Conservation (phyloP, 495 filamentous ascomycete genomes). For the Penicillium malachiteum region DNA sequence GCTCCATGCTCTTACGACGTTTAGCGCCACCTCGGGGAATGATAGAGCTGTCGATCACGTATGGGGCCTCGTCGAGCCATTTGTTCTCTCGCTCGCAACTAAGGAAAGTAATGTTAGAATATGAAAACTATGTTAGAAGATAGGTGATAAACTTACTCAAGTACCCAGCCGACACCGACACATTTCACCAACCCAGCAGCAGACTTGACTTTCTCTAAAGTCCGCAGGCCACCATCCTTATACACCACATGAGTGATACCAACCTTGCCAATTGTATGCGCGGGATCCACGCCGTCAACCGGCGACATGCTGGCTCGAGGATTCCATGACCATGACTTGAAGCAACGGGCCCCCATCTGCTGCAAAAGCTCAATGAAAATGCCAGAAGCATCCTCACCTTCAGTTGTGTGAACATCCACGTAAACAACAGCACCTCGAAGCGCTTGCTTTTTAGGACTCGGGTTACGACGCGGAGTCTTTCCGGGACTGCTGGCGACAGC, state of each 20-base stretch:
- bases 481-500: conserved; percentile 27
- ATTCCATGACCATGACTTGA: conserved; percentile 86
- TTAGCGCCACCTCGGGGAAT: conserved; percentile 75
- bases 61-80: conserved; percentile 69
- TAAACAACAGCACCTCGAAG: conserved; percentile 78
- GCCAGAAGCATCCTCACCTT: conserved; percentile 80
- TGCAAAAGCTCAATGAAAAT: conserved; percentile 80
- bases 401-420: conserved; percentile 89
- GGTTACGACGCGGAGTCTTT: conserved; percentile 32
- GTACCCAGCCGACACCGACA: conserved; percentile 84
- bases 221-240: conserved; percentile 86
- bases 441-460: conserved; percentile 21
- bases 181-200: conserved; percentile 74
- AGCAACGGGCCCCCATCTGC: conserved; percentile 81
- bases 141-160: conserved; percentile 59
- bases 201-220: conserved; percentile 80
- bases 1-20: conserved; percentile 90
- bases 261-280: conserved; percentile 50
- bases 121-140: neutral
- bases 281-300: conserved; percentile 27
- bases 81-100: conserved; percentile 79
- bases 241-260: conserved; percentile 95
- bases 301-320: conserved; percentile 47
- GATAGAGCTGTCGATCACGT: conserved; percentile 67
- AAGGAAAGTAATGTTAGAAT: neutral